Evolutionary conservation across 208 protist species (phyloP).

Genomic region (Trichomonas vaginalis): DNA sequence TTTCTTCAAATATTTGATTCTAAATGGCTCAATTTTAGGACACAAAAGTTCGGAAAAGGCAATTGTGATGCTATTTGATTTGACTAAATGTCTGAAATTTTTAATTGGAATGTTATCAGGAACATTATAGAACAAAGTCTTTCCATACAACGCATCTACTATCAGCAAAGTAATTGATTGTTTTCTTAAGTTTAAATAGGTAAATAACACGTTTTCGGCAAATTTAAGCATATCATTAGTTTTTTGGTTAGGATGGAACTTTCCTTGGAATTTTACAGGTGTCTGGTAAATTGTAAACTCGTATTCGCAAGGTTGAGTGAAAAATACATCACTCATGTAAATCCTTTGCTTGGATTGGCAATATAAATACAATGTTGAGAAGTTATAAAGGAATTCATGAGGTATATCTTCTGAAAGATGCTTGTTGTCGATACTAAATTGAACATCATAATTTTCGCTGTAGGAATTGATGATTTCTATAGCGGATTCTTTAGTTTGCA

Average conservation of each 20-base stretch:
- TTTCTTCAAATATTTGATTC: background rate
- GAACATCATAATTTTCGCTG: background rate
- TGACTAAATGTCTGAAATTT: background rate
- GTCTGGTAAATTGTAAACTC: background rate
- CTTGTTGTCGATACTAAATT: background rate
- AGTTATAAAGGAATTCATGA: background rate
- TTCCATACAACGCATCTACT: background rate
- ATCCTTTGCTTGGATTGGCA: background rate
- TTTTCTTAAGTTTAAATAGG: background rate
- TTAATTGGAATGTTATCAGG: background rate
- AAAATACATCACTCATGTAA: background rate
- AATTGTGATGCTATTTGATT: background rate
- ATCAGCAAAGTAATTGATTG: background rate
- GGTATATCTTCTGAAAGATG: background rate
- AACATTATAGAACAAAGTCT: background rate
- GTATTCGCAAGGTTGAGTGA: background rate
- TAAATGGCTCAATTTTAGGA: background rate
- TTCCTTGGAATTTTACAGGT: background rate
- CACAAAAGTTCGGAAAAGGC: background rate
- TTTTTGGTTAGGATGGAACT: background rate
- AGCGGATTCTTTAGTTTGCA: background rate
- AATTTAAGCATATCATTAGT: background rate
- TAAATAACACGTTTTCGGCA: background rate
- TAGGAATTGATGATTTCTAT: background rate
- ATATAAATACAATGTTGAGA: background rate